Conservation (phyloP, 2,329 filamentous ascomycete genomes). For the Ascosphaera aggregata region DNA sequence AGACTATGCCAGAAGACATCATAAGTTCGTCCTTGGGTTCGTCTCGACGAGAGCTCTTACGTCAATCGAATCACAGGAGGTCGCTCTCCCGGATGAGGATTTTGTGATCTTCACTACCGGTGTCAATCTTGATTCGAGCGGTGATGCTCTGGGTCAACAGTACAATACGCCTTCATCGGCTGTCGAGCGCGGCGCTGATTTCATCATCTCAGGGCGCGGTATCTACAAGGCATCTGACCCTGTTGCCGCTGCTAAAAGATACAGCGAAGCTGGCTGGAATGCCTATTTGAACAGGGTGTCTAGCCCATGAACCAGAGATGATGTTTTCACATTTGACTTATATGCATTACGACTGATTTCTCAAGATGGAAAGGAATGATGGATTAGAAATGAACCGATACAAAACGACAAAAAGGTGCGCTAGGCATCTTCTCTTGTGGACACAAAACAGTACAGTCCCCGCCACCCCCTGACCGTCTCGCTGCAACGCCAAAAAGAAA, state of each 20-base stretch:
- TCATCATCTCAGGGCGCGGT: slow-evolving; percentile 24
- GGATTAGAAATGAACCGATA: too few species aligned
- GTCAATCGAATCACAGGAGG: slow-evolving; percentile 7
- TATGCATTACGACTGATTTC: too few species aligned
- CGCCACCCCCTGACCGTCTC: background rate
- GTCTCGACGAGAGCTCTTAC: slow-evolving; percentile 20
- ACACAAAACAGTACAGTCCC: background rate
- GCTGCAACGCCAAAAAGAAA: background rate
- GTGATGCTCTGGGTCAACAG: slow-evolving; percentile 24
- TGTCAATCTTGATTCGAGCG: slow-evolving; percentile 23
- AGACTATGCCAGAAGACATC: slow-evolving; percentile 23
- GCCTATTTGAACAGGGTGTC: slow-evolving; percentile 19
- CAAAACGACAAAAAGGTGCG: background rate
- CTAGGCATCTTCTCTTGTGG: background rate
- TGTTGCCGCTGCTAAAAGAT: slow-evolving; percentile 19
- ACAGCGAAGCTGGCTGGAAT: slow-evolving; percentile 23
- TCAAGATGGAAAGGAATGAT: too few species aligned
- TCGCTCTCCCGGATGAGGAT: slow-evolving; percentile 16
- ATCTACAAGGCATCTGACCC: slow-evolving; percentile 23
- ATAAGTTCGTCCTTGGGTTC: slow-evolving; percentile 22
- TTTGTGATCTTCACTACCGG: slow-evolving; percentile 27
- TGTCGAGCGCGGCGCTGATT: slow-evolving; percentile 22
- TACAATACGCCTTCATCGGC: slow-evolving; percentile 25
- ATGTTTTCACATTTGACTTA: too few species aligned
- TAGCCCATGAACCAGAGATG: background rate